Base-by-base conservation (phyloP, 2,329 filamentous ascomycete genomes). In the Fusarium siculi region DNA sequence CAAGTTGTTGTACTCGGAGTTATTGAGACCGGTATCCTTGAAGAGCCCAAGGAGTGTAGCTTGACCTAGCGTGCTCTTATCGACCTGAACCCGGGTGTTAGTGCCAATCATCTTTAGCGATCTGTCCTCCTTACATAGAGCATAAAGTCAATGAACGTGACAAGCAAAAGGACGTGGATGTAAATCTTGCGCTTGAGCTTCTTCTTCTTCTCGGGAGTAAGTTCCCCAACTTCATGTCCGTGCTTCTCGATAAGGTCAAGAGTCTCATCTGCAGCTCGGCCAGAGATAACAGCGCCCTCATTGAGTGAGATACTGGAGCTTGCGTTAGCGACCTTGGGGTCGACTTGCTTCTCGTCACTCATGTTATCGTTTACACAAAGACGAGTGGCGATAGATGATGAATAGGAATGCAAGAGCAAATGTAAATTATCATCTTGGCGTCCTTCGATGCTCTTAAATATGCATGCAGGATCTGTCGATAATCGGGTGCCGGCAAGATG, bases 121-220 rank as follows among this genome's bases (percentile, higher is more conserved):
- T 5, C 8, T 21, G n/a, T 2, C 4, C 5, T 14, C 1, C 57
- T 54, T 15, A 60, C 47, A 28, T 60, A 60, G 10, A 60, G 57
- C 57, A 60, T 60, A 19, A 60, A 60, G 21, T 60, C 57, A 19
- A 60, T 60, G 10, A 55, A 60, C 1, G 57, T 60, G 5, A 60
- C 57, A 28, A 60, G 57, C 10, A 42, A 12, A 7, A 60, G 57
- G 16, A 60, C 47, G 8, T 60, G 57, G 18, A 60, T 60, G 18
- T 60, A 60, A 36, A 60, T 60, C 36, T 60, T 60, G 28, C 47
- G 47, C 28, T 60, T 60, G 36, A 60, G 57, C 7, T 34, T 55
- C 36, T 55, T 60, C n/a, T 55, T 54, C 6, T 43, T 42, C 16
- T 42, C 57, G 11, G 37, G 47, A 3, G 57, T 55, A 16, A 60